Percentiles rank a stretch among this genome's conserved stretches.
These are phyloP conservation scores for Agrocybe praecox DNA, from an alignment of 768 basidiomycete genomes.

Conservation along the genomic window DNA sequence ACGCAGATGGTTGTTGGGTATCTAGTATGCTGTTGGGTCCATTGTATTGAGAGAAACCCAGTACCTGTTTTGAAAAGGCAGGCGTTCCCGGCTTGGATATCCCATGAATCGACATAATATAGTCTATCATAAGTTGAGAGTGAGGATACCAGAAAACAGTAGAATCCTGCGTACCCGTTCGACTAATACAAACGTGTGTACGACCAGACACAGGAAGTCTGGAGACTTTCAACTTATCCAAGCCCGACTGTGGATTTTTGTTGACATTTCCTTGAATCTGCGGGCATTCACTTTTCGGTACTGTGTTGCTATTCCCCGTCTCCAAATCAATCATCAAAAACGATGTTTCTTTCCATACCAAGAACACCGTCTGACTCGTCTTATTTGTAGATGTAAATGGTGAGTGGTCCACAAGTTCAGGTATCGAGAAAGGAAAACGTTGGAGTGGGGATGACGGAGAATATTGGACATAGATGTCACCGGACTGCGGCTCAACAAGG, in stretches of 20 bases:
- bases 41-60: constrained; percentile 90
- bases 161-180: constrained; percentile 41
- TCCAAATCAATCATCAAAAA: constrained; percentile 73
- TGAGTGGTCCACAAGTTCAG: constrained; percentile 90
- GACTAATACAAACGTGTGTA: constrained; percentile 52
- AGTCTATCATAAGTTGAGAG: constrained; percentile 55
- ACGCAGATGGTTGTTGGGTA: constrained; percentile 67
- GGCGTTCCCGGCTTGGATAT: constrained; percentile 38
- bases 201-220: constrained; percentile 35
- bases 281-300: constrained; percentile 75
- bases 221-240: constrained; percentile 46
- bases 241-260: constrained; percentile 49
- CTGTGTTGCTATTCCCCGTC: constrained; percentile 71
- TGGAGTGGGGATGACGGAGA: constrained; percentile 72
- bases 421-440: constrained; percentile 89
- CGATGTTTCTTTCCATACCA: constrained; percentile 90
- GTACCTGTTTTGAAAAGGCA: constrained; percentile 64
- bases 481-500: constrained; percentile 93
- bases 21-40: constrained; percentile 93
- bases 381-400: constrained; percentile 73
- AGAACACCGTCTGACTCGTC: constrained; percentile 73
- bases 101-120: constrained; percentile 83
- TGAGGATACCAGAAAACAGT: not conserved
- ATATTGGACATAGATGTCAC: constrained; percentile 87
- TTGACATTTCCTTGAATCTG: constrained; percentile 47